Evolutionary conservation across 768 basidiomycete genomes (phyloP).

Genomic region (Amanita muscaria): DNA sequence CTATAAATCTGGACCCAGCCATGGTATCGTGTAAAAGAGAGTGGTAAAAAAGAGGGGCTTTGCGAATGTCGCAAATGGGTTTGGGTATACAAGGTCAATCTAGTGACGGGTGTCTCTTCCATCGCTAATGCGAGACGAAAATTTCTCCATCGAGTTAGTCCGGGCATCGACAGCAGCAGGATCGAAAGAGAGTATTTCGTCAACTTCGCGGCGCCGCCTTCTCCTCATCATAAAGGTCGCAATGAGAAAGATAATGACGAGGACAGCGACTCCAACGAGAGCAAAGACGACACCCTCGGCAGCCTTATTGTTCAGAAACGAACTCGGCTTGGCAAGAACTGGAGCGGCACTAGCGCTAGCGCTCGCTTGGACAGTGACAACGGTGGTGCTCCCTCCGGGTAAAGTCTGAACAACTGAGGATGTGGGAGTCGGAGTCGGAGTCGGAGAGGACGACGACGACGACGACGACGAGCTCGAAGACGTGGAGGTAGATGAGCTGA

Average conservation of each 20-base stretch:
- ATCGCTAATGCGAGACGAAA: conserved; percentile 20
- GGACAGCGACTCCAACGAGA: conserved; percentile 37
- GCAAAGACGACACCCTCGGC: conserved; percentile 52
- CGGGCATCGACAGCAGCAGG: conserved; percentile 22
- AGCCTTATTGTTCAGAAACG: conserved; percentile 60
- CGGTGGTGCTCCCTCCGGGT: conserved; percentile 2
- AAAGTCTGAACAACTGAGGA: conserved; percentile 2
- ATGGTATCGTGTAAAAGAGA: too few species aligned
- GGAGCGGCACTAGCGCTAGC: conserved; percentile 19
- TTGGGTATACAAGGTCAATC: too few species aligned
- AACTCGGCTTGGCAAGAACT: conserved; percentile 13
- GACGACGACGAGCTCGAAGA: conserved; percentile 3
- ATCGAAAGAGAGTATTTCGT: conserved; percentile 46
- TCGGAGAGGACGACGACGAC: conserved; percentile 3
- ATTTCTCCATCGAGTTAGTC: conserved; percentile 18
- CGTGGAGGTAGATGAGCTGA: conserved; percentile 7
- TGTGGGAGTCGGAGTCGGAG: conserved; percentile 1
- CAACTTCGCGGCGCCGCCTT: conserved; percentile 31
- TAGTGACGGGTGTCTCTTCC: conserved; percentile 12
- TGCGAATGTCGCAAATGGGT: too few species aligned
- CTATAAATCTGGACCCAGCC: too few species aligned
- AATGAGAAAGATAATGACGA: conserved; percentile 35
- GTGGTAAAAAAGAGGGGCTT: too few species aligned
- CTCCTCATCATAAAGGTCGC: conserved; percentile 42
- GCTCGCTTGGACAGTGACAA: neutral